Base-by-base conservation (phyloP, 2,329 filamentous ascomycete species). In the Pestalotiopsis sp. region DNA sequence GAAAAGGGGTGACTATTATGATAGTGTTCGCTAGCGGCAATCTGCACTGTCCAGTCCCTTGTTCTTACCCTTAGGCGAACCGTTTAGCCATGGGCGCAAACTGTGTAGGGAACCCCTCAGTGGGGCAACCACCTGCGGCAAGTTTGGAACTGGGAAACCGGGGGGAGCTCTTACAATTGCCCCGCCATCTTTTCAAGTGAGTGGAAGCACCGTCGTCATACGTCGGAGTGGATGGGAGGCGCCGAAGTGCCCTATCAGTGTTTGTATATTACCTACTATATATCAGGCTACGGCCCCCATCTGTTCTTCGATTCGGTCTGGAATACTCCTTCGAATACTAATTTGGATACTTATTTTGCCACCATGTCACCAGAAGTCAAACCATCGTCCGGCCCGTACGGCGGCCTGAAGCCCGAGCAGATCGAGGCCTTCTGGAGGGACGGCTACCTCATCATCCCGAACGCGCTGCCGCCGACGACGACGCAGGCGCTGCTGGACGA, bases 401-500 rank as follows among this genome's bases (percentile, higher is more conserved):
- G 73, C 27, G 92, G 91, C 68, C 92, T 98, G 69, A 92, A 91
- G 17, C 80, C 89, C 58, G 85, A 88, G 39, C 94, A 98, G 78
- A 83, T 96, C 61, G 79, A 87, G 63, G 84, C 86, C 76, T 98
- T 97, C 85, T 80, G 92, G 74, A 84, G 88, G 65, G 93, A 98
- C 83, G 96, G 96, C 82, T 98, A 97, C 83, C 91, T 98, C 70
- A 87, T 98, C 75, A 88, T 99, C 75, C 93, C 93, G 1, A 82
- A 92, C 76, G 95, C 93, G 68, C 89, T 98, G 56, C 85, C 86
- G 11, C 85, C 86, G 0, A 78, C 85, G 1, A 93, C 92, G 20
- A 89, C 95, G 63, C 79, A 86, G 14, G 82, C 87, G 27, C 89
- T 98, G 3, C 88, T 98, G 20, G 79, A 82, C 70, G 93, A 97